phyloP scores from a whole-genome alignment of 164 flowering plant species.

The Stephania cephalantha region DNA sequence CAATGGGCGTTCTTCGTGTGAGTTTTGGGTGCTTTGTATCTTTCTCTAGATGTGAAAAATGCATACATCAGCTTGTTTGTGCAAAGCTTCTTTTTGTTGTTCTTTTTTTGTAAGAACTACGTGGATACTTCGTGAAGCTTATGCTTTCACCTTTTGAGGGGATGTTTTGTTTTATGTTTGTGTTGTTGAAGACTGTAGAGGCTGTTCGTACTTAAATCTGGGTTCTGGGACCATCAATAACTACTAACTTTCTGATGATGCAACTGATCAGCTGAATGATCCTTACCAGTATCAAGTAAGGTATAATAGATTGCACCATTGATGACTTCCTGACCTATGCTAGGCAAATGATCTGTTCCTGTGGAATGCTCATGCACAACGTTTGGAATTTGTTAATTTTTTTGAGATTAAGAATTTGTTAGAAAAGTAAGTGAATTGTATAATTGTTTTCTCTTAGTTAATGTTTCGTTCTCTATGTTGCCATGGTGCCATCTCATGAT shows the following conservation, averaged over 20 bases:
- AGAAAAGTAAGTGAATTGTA: no score
- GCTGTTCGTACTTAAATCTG: no score
- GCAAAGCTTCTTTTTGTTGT: background rate
- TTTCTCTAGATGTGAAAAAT: constrained; percentile 14
- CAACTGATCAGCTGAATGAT: background rate
- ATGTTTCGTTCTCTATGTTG: background rate
- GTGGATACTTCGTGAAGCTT: background rate
- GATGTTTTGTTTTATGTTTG: background rate
- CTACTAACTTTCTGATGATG: no score
- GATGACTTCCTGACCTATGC: background rate
- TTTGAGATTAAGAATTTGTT: no score
- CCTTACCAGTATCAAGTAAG: no score
- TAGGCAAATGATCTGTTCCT: background rate
- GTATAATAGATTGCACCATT: no score
- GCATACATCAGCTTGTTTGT: constrained; percentile 11
- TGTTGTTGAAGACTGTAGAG: background rate
- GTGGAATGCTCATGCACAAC: no score
- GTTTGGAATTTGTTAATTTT: no score
- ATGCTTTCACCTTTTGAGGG: background rate
- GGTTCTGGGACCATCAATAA: no score
- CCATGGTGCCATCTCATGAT: background rate
- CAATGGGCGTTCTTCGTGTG: constrained; percentile 86
- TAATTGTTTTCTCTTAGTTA: background rate
- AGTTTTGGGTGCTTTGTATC: constrained; percentile 94
- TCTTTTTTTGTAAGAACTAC: no score